These are phyloP conservation scores for Castanea sativa DNA, from an alignment of 306 rosid species.

Conservation along the genomic window DNA sequence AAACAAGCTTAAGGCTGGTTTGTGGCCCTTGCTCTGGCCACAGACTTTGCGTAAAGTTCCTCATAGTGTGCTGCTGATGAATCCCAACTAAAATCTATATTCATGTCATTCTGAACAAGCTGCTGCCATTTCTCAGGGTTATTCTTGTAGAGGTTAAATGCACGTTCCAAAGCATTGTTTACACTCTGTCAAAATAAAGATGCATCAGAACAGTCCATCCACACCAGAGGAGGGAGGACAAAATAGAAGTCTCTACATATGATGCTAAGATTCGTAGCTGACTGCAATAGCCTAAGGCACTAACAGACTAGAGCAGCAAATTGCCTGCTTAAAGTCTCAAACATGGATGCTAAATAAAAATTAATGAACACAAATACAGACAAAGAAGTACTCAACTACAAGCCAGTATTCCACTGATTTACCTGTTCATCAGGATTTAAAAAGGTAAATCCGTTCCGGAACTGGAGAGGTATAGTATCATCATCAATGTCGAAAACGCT, in stretches of 20 bases:
- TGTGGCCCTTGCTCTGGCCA: constrained; percentile 62
- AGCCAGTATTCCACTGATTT: neutral
- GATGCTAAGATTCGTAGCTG: neutral
- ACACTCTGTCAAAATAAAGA: constrained; percentile 51
- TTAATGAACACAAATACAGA: neutral
- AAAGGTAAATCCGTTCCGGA: constrained; percentile 84
- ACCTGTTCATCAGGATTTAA: constrained; percentile 80
- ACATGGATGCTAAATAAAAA: neutral
- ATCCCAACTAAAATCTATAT: constrained; percentile 91
- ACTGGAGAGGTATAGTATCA: constrained; percentile 62
- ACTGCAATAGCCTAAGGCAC: neutral
- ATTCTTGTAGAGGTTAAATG: constrained; percentile 47
- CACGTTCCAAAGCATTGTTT: constrained; percentile 63
- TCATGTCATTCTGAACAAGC: constrained; percentile 85
- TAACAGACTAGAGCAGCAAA: neutral
- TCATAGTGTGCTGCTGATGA: constrained; percentile 83
- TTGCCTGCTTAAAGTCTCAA: neutral
- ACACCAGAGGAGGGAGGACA: constrained; percentile 2
- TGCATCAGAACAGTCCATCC: constrained; percentile 11
- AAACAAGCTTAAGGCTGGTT: constrained; percentile 30
- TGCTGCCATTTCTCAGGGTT: constrained; percentile 65
- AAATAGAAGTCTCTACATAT: constrained; percentile 11
- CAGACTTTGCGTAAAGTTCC: constrained; percentile 65
- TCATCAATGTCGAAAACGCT: constrained; percentile 93
- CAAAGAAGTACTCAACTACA: neutral